Evolutionary conservation across 73 alveolate genomes (phyloP).

Genomic region (Paramecium biaurelia): DNA sequence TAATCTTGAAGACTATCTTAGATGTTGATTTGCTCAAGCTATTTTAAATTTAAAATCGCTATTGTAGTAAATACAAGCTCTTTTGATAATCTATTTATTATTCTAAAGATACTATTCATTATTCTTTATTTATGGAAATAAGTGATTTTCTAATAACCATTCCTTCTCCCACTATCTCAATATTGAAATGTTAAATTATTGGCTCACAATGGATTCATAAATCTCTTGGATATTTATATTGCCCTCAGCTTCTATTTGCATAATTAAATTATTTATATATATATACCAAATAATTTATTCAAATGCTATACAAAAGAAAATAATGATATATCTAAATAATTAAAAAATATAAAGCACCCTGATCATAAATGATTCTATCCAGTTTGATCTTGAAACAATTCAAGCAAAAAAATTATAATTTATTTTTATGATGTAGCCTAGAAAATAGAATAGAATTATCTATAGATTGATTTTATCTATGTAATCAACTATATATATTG

Average conservation of each 20-base stretch:
- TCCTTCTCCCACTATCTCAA: not conserved
- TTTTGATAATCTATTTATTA: not conserved
- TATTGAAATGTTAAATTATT: not conserved
- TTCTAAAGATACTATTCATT: not conserved
- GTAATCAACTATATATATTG: not conserved
- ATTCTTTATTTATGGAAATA: not conserved
- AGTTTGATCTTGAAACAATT: not conserved
- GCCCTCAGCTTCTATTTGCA: slow-evolving; percentile 9
- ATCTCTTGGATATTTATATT: not conserved
- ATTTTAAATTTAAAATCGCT: slow-evolving; percentile 10
- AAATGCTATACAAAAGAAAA: too few relatives aligned
- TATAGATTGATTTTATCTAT: not conserved
- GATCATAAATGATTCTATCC: not conserved
- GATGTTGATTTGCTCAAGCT: slow-evolving; percentile 16
- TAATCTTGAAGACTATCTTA: not conserved
- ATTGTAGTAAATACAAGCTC: not conserved
- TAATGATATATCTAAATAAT: too few relatives aligned
- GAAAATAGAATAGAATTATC: not conserved
- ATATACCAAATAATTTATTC: not conserved
- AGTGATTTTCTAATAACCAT: slow-evolving; percentile 24
- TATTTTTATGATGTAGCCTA: not conserved
- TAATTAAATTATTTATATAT: not conserved
- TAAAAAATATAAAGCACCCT: not conserved
- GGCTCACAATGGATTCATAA: not conserved
- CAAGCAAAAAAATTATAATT: not conserved